Evolutionary conservation across 1,284 basidiomycete genomes (phyloP).

Genomic region (Irpex sp.): DNA sequence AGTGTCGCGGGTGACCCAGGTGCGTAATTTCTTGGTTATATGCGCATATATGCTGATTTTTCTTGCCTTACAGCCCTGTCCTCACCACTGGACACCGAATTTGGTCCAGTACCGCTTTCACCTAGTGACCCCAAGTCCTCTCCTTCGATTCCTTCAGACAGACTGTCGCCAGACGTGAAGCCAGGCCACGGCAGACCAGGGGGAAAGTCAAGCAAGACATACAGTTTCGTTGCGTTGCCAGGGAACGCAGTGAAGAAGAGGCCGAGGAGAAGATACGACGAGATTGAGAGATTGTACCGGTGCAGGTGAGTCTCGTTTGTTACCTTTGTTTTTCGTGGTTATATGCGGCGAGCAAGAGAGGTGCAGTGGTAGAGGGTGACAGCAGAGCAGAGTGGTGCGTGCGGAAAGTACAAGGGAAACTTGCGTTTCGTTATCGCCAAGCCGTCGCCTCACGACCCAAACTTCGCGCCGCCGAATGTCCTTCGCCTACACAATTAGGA

Average conservation of each 20-base stretch:
- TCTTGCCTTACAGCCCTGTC: not conserved
- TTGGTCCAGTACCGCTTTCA: slow-evolving; percentile 1
- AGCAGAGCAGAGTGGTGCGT: not conserved
- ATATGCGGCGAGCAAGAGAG: not conserved
- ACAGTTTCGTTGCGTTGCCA: slow-evolving; percentile 76
- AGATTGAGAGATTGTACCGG: slow-evolving; percentile 89
- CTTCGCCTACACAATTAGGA: not conserved
- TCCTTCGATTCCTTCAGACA: not conserved
- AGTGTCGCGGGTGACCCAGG: not conserved
- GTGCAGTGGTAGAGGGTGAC: not conserved
- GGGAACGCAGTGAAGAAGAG: slow-evolving; percentile 81
- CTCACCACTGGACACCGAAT: not conserved
- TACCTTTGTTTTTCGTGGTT: not conserved
- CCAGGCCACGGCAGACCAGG: slow-evolving; percentile 1
- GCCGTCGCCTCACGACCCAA: not conserved
- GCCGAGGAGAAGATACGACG: slow-evolving; percentile 80
- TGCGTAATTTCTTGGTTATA: not conserved
- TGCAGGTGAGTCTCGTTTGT: slow-evolving; percentile 40
- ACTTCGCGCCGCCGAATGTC: not conserved
- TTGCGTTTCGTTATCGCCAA: not conserved
- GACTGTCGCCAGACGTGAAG: not conserved
- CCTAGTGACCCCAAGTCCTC: not conserved
- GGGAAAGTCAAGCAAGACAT: slow-evolving; percentile 54
- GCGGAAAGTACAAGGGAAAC: not conserved
- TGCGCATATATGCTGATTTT: not conserved